Percentiles rank a stretch among this genome's conserved stretches.
These are phyloP conservation scores for Drechslerella stenobrocha DNA, from an alignment of 2,329 filamentous ascomycete species.

Conservation along the genomic window DNA sequence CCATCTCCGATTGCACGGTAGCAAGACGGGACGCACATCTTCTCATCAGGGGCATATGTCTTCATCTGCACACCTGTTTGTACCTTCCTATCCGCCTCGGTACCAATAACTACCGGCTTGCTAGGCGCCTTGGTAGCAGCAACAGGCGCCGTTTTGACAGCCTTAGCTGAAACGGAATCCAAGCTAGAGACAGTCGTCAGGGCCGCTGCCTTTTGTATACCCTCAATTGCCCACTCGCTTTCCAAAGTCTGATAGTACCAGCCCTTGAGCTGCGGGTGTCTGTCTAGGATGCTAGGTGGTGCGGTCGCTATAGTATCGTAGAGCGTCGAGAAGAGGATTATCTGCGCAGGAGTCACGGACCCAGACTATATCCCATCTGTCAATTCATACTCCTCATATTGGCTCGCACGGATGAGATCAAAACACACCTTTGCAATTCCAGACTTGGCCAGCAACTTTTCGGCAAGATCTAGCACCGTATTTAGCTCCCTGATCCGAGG, in stretches of 20 bases:
- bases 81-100: slow-evolving; percentile 46
- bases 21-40: slow-evolving; percentile 52
- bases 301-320: slow-evolving; percentile 51
- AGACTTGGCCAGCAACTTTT: slow-evolving; percentile 20
- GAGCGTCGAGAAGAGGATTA: slow-evolving; percentile 52
- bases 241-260: slow-evolving; percentile 51
- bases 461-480: slow-evolving; percentile 35
- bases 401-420: too few species aligned
- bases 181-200: slow-evolving; percentile 49
- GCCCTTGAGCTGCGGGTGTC: slow-evolving; percentile 47
- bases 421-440: slow-evolving; percentile 20
- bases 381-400: neutral
- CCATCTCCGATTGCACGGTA: neutral
- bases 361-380: slow-evolving; percentile 13
- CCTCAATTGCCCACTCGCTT: slow-evolving; percentile 51
- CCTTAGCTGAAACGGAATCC: slow-evolving; percentile 31
- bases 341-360: slow-evolving; percentile 50
- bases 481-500: slow-evolving; percentile 33
- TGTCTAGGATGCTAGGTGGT: slow-evolving; percentile 29
- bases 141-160: slow-evolving; percentile 32
- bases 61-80: slow-evolving; percentile 50
- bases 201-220: slow-evolving; percentile 51
- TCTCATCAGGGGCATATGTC: slow-evolving; percentile 48
- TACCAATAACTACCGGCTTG: slow-evolving; percentile 47
- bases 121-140: slow-evolving; percentile 42